Base-by-base conservation (phyloP, 257 asterid genomes). In the Paraleonurus japonicus region DNA sequence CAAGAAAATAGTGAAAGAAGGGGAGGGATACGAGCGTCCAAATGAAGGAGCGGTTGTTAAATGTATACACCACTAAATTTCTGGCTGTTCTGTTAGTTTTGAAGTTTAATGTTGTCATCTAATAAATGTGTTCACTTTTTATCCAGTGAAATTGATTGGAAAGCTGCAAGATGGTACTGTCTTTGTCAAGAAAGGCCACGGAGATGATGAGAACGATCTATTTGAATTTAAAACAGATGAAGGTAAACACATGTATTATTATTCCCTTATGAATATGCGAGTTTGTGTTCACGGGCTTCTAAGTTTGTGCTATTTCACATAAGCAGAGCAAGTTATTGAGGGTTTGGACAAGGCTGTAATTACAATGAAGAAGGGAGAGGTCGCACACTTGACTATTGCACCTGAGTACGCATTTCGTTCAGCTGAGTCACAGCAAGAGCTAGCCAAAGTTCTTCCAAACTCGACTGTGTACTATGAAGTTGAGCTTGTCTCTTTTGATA, bases 161-260 rank as follows among this genome's bases (percentile, higher is more conserved):
- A 89, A 80, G 87, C 85, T 85, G 83, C 83, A 75, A 53, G 89
- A 87, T 76, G 96, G 91, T 26, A 85, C 90, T 20, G 75, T 83
- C 45, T 89, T 89, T 66, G 50, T 75, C 5, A 81, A 81, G 79
- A 87, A 84, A 74, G 90, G 92, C 17, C 80, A 84, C 13, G 86
- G 81, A 0, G 88, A 81, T 8, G 71, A 73, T 45, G 90, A 89
- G 35, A 82, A 74, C 6, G 83, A 77, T 32, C 90, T 83, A 43
- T 87, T 89, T 30, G 96, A 86, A 80, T 90, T 90, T 47, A 88
- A 84, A 78, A 83, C 85, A 2, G 96, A 90, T 53, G 95, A 88
- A 73, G 96, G 96, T 88, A 76, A 30, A 54, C 2, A n/a, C 3
- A 1, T 13, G 26, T 35, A 15, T 66, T n/a, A n/a, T 16, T 66